phyloP scores from a whole-genome alignment of 495 filamentous ascomycete species.

The Trichoderma erinaceum region DNA sequence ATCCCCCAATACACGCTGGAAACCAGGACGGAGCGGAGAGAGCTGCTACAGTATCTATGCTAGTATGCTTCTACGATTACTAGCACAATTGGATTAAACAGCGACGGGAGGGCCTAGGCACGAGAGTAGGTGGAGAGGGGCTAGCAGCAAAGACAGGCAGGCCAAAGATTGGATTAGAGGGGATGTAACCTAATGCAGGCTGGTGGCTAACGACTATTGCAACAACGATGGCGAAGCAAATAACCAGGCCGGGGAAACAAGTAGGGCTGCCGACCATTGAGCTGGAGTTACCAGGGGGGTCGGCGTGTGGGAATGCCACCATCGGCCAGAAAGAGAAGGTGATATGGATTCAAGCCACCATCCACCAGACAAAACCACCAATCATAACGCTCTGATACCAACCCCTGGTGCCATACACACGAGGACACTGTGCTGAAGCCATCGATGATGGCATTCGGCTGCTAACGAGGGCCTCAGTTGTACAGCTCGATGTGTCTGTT shows the following conservation, averaged over 20 bases:
- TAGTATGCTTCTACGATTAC: neutral
- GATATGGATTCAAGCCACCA: constrained; percentile 12
- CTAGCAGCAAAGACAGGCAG: neutral
- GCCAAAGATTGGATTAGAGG: constrained; percentile 4
- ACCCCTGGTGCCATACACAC: constrained; percentile 9
- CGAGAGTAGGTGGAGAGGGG: constrained; percentile 12
- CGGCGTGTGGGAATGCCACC: constrained; percentile 14
- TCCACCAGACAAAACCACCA: neutral
- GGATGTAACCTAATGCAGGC: constrained; percentile 14
- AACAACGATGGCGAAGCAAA: constrained; percentile 14
- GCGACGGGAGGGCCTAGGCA: constrained; percentile 7
- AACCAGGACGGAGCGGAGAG: neutral
- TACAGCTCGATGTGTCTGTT: neutral
- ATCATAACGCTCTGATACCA: constrained; percentile 7
- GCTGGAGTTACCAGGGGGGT: constrained; percentile 12
- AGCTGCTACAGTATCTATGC: neutral
- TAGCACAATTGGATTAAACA: constrained; percentile 4
- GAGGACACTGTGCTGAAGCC: neutral
- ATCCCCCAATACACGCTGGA: neutral
- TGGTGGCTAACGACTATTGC: constrained; percentile 13
- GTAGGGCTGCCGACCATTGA: constrained; percentile 13
- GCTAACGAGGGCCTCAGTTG: neutral
- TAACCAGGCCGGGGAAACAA: constrained; percentile 12
- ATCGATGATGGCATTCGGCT: constrained; percentile 6
- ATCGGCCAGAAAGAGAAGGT: constrained; percentile 11